Percentiles rank a stretch among this genome's conserved stretches.
Evolutionary conservation across 495 filamentous ascomycete genomes (phyloP).

Genomic region (Aspergillus diversus): DNA sequence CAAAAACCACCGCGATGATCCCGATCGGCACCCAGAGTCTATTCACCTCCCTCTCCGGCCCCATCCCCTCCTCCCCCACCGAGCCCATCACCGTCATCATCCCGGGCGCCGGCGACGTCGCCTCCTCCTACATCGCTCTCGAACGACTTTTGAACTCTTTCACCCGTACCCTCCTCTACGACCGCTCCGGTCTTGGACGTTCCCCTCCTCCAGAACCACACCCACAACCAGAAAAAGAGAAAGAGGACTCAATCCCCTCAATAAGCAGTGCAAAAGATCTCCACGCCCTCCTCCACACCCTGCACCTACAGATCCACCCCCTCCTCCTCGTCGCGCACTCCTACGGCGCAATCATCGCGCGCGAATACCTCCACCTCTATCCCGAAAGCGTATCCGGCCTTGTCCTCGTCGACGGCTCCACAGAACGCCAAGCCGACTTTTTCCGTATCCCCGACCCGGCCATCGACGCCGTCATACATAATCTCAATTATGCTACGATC

Average conservation of each 20-base stretch:
- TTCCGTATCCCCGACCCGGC: constrained; percentile 36
- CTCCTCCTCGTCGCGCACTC: constrained; percentile 54
- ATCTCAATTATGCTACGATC: constrained; percentile 35
- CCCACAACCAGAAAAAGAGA: not conserved
- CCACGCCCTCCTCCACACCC: constrained; percentile 30
- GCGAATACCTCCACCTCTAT: constrained; percentile 47
- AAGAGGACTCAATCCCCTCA: constrained; percentile 9
- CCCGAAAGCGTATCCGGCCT: constrained; percentile 38
- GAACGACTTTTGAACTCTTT: constrained; percentile 32
- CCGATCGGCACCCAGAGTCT: constrained; percentile 42
- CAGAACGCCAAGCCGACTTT: constrained; percentile 40
- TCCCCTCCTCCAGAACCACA: constrained; percentile 27
- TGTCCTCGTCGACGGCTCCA: constrained; percentile 44
- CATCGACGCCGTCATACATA: constrained; percentile 35
- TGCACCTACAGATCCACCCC: constrained; percentile 32
- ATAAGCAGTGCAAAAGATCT: constrained; percentile 38
- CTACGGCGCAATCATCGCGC: constrained; percentile 55
- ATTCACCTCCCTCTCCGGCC: constrained; percentile 34
- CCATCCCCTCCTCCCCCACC: constrained; percentile 18
- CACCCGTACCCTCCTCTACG: constrained; percentile 43
- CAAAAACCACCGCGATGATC: constrained; percentile 7
- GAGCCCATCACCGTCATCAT: constrained; percentile 49
- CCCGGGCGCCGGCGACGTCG: constrained; percentile 49
- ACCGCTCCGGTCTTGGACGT: constrained; percentile 46
- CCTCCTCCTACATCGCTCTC: constrained; percentile 46